A percentile compares a stretch with the other conserved stretches of the same genome.
Conservation (phyloP, 2,329 filamentous ascomycete genomes). For the Scopulariopsis brevicaulis region DNA sequence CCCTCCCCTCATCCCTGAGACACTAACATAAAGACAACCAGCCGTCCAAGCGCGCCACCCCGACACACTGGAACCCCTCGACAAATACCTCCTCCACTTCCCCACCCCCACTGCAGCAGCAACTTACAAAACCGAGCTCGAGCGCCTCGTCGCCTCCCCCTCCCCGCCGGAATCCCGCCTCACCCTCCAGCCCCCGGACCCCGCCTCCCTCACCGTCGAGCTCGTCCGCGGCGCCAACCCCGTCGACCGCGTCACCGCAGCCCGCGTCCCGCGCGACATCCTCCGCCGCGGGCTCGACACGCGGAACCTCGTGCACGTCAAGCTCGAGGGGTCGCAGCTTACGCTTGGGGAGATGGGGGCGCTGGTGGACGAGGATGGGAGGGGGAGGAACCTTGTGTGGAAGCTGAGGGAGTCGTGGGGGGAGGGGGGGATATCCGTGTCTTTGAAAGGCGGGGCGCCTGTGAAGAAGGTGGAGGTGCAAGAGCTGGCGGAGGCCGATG, state of each 20-base stretch:
- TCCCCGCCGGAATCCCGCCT: background rate
- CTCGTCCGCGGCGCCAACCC: slow-evolving; percentile 5
- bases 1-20: background rate
- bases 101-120: slow-evolving; percentile 43
- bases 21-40: slow-evolving; percentile 10
- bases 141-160: slow-evolving; percentile 14
- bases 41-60: slow-evolving; percentile 56
- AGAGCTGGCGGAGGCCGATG: background rate
- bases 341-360: slow-evolving; percentile 16
- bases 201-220: slow-evolving; percentile 6
- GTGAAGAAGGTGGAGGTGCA: background rate
- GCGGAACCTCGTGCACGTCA: slow-evolving; percentile 16
- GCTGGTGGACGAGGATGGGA: slow-evolving; percentile 30
- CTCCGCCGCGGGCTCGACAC: slow-evolving; percentile 7
- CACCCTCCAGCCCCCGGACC: slow-evolving; percentile 7
- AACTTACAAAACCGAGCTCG: slow-evolving; percentile 38
- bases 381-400: slow-evolving; percentile 17
- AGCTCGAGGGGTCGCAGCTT: slow-evolving; percentile 19
- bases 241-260: slow-evolving; percentile 6
- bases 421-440: slow-evolving; percentile 5
- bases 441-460: background rate
- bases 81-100: slow-evolving; percentile 62
- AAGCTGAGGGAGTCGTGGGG: slow-evolving; percentile 9
- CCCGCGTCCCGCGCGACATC: slow-evolving; percentile 1
- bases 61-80: slow-evolving; percentile 48